These are phyloP conservation scores for Candida peoriensis DNA, from an alignment of 805 yeast species.

Conservation along the genomic window DNA sequence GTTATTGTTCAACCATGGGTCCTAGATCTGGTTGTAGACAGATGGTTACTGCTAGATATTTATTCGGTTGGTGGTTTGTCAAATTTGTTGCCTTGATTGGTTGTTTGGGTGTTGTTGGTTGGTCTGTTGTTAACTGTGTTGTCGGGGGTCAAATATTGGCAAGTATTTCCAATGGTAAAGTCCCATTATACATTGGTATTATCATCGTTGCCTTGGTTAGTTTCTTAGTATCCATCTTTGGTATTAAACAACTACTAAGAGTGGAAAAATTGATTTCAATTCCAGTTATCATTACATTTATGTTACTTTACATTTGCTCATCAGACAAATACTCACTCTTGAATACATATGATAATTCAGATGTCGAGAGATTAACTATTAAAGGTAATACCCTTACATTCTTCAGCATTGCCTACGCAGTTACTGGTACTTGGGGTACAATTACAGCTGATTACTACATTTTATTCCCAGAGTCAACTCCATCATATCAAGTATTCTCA, in stretches of 20 bases:
- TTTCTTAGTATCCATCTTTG: conserved; percentile 67
- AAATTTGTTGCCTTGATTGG: conserved; percentile 68
- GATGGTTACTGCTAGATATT: conserved; percentile 74
- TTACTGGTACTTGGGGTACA: conserved; percentile 87
- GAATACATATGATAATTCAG: conserved; percentile 29
- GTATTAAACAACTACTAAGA: conserved; percentile 63
- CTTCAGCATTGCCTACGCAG: conserved; percentile 68
- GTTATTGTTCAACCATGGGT: conserved; percentile 82
- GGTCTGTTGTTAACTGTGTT: conserved; percentile 90
- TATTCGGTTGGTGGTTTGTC: conserved; percentile 85
- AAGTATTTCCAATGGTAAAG: conserved; percentile 56
- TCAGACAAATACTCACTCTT: conserved; percentile 39
- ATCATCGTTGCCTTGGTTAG: conserved; percentile 61
- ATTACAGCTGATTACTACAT: conserved; percentile 82
- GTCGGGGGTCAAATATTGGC: conserved; percentile 82
- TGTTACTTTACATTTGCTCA: conserved; percentile 60
- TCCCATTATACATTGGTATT: conserved; percentile 73
- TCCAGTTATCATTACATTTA: conserved; percentile 64
- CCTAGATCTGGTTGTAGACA: conserved; percentile 88
- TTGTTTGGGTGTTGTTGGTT: conserved; percentile 77
- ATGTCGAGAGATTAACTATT: conserved; percentile 33
- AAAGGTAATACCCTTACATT: conserved; percentile 69
- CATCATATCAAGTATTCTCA: conserved; percentile 46
- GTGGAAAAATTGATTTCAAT: conserved; percentile 65
- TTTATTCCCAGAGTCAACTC: conserved; percentile 68